Evolutionary conservation across 306 rosid genomes (phyloP).

Genomic region (Erythrophleum fordii): DNA sequence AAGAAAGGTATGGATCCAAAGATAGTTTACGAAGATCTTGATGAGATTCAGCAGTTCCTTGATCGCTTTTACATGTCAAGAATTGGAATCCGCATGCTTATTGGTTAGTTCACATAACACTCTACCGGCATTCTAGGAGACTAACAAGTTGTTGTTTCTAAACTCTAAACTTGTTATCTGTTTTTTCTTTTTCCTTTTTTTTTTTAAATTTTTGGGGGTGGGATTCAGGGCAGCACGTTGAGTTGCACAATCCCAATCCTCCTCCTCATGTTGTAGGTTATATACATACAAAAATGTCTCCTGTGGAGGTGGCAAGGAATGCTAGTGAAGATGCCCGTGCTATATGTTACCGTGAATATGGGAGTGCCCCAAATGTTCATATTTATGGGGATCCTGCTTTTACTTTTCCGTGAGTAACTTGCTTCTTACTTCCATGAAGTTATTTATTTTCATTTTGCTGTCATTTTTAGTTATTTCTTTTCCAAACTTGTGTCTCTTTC

Average conservation of each 20-base stretch:
- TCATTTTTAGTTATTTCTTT: conserved; percentile 4
- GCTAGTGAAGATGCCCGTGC: conserved; percentile 91
- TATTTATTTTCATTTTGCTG: conserved; percentile 19
- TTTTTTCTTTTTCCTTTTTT: conserved; percentile 35
- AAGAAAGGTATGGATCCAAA: conserved; percentile 70
- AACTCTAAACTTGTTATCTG: conserved; percentile 13
- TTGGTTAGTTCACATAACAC: conserved; percentile 56
- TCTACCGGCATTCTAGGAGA: conserved; percentile 21
- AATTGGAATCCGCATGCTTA: conserved; percentile 98
- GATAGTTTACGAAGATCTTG: conserved; percentile 60
- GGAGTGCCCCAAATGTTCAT: conserved; percentile 74
- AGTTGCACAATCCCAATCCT: conserved; percentile 94
- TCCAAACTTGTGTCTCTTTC: not conserved
- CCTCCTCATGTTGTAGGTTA: conserved; percentile 82
- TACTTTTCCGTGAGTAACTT: conserved; percentile 85
- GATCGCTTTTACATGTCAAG: conserved; percentile 98
- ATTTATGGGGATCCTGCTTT: conserved; percentile 87
- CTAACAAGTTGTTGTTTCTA: conserved; percentile 12
- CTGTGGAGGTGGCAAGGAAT: conserved; percentile 68
- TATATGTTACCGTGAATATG: conserved; percentile 85
- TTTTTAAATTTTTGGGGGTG: no score
- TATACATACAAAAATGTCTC: conserved; percentile 92
- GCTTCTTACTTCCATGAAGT: conserved; percentile 25
- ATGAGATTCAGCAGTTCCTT: conserved; percentile 86
- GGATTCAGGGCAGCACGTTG: conserved; percentile 93